phyloP scores from a whole-genome alignment of 768 basidiomycete species.

The Tulasnella sp. region DNA sequence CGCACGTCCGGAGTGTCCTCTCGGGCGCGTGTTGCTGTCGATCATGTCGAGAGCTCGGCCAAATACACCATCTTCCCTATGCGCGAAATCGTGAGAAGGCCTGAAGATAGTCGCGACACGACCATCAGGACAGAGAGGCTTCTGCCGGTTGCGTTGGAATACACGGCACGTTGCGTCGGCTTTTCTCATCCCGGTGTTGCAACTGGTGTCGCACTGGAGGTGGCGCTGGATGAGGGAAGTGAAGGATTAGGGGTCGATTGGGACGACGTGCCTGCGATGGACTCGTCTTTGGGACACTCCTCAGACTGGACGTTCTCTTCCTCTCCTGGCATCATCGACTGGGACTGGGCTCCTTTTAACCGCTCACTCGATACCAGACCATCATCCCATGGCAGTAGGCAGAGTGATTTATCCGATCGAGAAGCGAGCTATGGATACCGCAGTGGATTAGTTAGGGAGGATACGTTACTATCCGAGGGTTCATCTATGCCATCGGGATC shows the following conservation, averaged over 20 bases:
- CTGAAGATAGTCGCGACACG: neutral
- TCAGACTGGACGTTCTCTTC: neutral
- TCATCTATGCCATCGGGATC: neutral
- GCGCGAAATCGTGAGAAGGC: neutral
- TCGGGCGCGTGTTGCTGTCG: neutral
- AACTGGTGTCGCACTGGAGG: neutral
- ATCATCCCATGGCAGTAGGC: no score
- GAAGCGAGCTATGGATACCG: no score
- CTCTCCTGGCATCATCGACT: no score
- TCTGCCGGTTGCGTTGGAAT: conserved; percentile 9
- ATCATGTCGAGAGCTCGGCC: neutral
- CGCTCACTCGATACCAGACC: no score
- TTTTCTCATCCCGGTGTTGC: conserved; percentile 6
- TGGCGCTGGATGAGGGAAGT: neutral
- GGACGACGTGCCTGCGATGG: neutral
- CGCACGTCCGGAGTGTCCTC: neutral
- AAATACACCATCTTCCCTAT: conserved; percentile 7
- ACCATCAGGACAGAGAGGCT: neutral
- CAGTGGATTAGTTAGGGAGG: no score
- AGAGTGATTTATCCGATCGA: no score
- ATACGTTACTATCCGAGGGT: neutral
- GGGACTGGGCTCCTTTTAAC: no score
- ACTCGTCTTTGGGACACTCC: no score
- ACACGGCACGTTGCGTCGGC: conserved; percentile 5
- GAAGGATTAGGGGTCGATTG: neutral